These are phyloP conservation scores for Sclerotinia borealis DNA, from an alignment of 2,329 filamentous ascomycete genomes.

Conservation along the genomic window DNA sequence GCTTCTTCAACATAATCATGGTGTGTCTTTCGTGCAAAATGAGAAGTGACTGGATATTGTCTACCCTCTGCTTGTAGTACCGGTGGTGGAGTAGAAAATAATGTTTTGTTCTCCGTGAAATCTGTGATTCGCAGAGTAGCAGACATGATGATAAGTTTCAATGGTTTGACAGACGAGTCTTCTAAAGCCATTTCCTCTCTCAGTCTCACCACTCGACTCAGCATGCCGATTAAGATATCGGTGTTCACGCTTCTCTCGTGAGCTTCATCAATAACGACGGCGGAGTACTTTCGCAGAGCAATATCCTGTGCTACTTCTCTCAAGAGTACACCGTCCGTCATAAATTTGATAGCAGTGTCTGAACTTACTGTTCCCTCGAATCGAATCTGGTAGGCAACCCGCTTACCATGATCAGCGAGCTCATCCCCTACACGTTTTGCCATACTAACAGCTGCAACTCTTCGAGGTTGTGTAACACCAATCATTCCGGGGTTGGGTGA, in stretches of 20 bases:
- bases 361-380: slow-evolving; percentile 79
- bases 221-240: slow-evolving; percentile 95
- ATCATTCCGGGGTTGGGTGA: slow-evolving; percentile 87
- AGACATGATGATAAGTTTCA: slow-evolving; percentile 98
- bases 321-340: slow-evolving; percentile 95
- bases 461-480: slow-evolving; percentile 86
- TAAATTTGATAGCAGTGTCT: slow-evolving; percentile 92
- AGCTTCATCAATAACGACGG: slow-evolving; percentile 91
- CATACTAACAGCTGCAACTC: slow-evolving; percentile 96
- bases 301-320: slow-evolving; percentile 90
- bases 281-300: slow-evolving; percentile 81
- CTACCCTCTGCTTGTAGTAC: slow-evolving; percentile 86
- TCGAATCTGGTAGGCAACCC: slow-evolving; percentile 88
- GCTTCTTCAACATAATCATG: slow-evolving; percentile 88
- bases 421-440: slow-evolving; percentile 86
- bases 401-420: slow-evolving; percentile 67
- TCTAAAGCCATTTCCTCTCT: slow-evolving; percentile 69
- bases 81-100: slow-evolving; percentile 75
- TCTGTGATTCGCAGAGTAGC: slow-evolving; percentile 88
- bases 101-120: slow-evolving; percentile 72
- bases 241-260: slow-evolving; percentile 97
- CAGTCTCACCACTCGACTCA: slow-evolving; percentile 84
- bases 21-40: slow-evolving; percentile 78
- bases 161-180: slow-evolving; percentile 62
- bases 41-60: slow-evolving; percentile 82